Conservation (phyloP, 177 flowering plant genomes). For the Tripterygium wilfordii region DNA sequence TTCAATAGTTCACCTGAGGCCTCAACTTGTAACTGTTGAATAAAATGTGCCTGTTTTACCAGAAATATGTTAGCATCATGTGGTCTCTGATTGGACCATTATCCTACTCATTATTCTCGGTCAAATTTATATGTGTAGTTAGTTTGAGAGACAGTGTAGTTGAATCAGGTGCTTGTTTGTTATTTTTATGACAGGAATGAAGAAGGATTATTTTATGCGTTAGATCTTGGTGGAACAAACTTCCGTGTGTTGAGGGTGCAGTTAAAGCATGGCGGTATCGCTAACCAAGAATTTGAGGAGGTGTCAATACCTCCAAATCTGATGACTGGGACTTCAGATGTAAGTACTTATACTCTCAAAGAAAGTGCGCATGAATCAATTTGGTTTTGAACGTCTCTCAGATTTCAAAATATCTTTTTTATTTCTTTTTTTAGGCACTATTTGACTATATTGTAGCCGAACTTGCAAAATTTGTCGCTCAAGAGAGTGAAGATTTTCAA, state of each 20-base stretch:
- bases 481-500: constrained; percentile 54
- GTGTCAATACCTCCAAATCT: constrained; percentile 39
- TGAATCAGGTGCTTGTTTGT: too few species aligned
- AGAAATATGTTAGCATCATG: too few species aligned
- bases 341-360: constrained; percentile 10
- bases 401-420: constrained; percentile 1
- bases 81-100: too few species aligned
- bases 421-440: constrained; percentile 48
- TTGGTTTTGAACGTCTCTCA: too few species aligned
- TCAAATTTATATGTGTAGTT: too few species aligned
- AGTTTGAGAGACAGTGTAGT: too few species aligned
- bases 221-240: constrained; percentile 64
- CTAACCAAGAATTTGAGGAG: constrained; percentile 36
- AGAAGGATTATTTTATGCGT: constrained; percentile 47
- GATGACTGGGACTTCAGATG: constrained; percentile 43
- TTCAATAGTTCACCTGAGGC: too few species aligned
- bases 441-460: constrained; percentile 75
- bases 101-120: too few species aligned
- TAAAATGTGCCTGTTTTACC: too few species aligned
- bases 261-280: constrained; percentile 23
- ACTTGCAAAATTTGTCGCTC: constrained; percentile 67
- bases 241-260: constrained; percentile 49
- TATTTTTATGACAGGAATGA: constrained; percentile 28
- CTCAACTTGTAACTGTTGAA: too few species aligned
- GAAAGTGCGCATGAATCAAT: too few species aligned